Base-by-base conservation (phyloP, 2,329 filamentous ascomycete species). In the Talaromyces sp. region DNA sequence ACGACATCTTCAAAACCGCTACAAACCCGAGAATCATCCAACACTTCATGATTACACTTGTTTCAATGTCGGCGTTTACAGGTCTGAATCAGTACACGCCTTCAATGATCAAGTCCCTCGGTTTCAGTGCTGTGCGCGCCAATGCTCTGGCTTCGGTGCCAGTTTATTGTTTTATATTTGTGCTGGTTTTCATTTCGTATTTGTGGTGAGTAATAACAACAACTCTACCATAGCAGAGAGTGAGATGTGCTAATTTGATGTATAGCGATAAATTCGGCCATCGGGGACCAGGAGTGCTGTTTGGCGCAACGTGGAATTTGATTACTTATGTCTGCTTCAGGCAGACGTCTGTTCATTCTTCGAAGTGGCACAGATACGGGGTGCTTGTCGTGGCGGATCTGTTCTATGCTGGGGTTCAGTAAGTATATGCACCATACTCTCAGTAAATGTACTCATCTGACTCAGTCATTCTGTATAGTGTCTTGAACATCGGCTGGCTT, bases 401-500 rank as follows among this genome's bases (percentile, higher is more conserved):
- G 3, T 70, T 73, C 1, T 74, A 76, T 62, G 73, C 71, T 31
- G 77, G 74, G 56, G 75, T 79, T 61, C 78, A 80, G 73, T 77
- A 72, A 61, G 73, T 72, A 5, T 29, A 8, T 5, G n/a, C 19
- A 17, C 40, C 25, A 11, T 17, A 38, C 29, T 22, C 13, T 36
- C 3, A 34, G 4, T 22, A 3, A 17, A 19, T 53, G 49, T n/a
- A n/a, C 25, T 53, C 5, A 22, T 56, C 53, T 56, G 13, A 56
- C n/a, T 19, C 2, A n/a, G 69, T 36, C 64, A 65, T 25, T 22
- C 2, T 36, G 4, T 51, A 17, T 64, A 70, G 74, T 25, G 70
- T 76, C 17, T 78, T 88, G 25, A 88, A 88, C 70, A 85, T 88
- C 59, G 82, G 85, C 1, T 88, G 85, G 85, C 79, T 88, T 72